Evolutionary conservation across 495 filamentous ascomycete genomes (phyloP).

Genomic region (Daldinia caldariorum): DNA sequence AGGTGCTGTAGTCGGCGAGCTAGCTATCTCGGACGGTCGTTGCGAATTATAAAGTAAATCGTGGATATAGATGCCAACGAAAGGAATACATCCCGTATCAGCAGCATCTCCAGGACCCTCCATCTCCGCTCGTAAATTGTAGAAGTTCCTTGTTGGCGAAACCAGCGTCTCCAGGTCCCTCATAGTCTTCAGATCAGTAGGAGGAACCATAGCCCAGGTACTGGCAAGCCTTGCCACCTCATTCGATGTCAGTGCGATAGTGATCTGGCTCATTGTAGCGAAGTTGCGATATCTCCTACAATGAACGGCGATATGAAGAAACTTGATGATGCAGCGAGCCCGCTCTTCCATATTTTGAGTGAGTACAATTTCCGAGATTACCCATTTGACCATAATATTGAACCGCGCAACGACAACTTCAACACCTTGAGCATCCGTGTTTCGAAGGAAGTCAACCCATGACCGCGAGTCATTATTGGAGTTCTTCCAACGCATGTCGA

Average conservation of each 20-base stretch:
- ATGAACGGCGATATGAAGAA: conserved; percentile 89
- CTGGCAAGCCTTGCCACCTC: conserved; percentile 78
- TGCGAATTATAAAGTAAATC: conserved; percentile 97
- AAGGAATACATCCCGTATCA: conserved; percentile 93
- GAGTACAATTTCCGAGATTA: conserved; percentile 87
- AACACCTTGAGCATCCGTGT: conserved; percentile 84
- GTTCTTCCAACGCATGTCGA: conserved; percentile 91
- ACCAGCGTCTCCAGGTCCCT: conserved; percentile 84
- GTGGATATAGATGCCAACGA: conserved; percentile 94
- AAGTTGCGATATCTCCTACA: conserved; percentile 90
- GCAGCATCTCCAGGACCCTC: conserved; percentile 65
- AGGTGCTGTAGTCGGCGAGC: conserved; percentile 70
- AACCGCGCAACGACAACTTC: conserved; percentile 97
- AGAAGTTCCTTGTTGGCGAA: conserved; percentile 90
- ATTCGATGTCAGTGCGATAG: conserved; percentile 86
- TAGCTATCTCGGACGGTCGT: conserved; percentile 77
- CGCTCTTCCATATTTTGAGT: conserved; percentile 85
- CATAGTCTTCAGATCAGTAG: conserved; percentile 74
- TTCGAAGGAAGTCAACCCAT: conserved; percentile 93
- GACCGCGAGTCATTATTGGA: conserved; percentile 70
- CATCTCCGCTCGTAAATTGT: conserved; percentile 90
- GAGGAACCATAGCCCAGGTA: conserved; percentile 85
- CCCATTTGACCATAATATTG: conserved; percentile 98
- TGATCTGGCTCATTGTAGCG: conserved; percentile 94
- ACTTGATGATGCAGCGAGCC: conserved; percentile 84